These are phyloP conservation scores for Fusarium multiceps DNA, from an alignment of 2,329 filamentous ascomycete species.

Conservation along the genomic window DNA sequence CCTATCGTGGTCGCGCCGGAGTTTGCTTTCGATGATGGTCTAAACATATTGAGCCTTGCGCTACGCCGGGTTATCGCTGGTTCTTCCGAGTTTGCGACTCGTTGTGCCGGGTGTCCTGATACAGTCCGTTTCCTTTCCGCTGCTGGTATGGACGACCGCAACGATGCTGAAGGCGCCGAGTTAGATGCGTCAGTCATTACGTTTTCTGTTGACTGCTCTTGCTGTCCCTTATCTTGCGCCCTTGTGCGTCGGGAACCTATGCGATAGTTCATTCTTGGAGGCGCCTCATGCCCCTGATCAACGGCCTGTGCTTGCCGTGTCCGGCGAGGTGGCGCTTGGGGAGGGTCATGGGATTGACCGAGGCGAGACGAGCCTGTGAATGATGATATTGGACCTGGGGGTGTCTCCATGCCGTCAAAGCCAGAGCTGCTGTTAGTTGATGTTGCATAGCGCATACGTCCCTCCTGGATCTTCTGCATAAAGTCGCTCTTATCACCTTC, in stretches of 20 bases:
- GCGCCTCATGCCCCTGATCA: constrained; percentile 66
- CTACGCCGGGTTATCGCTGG: constrained; percentile 71
- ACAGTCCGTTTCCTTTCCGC: constrained; percentile 87
- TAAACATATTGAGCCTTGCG: constrained; percentile 75
- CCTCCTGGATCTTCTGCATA: constrained; percentile 66
- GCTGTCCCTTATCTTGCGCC: constrained; percentile 51
- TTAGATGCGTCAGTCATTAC: constrained; percentile 56
- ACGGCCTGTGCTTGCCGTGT: constrained; percentile 64
- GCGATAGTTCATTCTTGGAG: constrained; percentile 73
- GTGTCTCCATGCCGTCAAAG: constrained; percentile 73
- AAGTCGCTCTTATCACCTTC: constrained; percentile 65
- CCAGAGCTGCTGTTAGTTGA: constrained; percentile 53
- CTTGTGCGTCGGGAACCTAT: constrained; percentile 59
- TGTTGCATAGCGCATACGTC: constrained; percentile 59
- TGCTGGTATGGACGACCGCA: constrained; percentile 55
- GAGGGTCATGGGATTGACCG: constrained; percentile 55
- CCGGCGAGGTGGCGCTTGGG: constrained; percentile 64
- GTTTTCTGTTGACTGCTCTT: constrained; percentile 52
- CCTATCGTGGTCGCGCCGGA: constrained; percentile 67
- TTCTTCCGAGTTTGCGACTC: constrained; percentile 67
- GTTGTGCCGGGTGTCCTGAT: constrained; percentile 79
- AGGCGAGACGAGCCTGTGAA: constrained; percentile 43
- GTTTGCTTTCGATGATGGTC: constrained; percentile 74
- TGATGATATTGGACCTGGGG: constrained; percentile 50
- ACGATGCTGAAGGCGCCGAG: constrained; percentile 51